These are phyloP conservation scores for Mycena vulgaris DNA, from an alignment of 768 basidiomycete genomes.

Conservation along the genomic window DNA sequence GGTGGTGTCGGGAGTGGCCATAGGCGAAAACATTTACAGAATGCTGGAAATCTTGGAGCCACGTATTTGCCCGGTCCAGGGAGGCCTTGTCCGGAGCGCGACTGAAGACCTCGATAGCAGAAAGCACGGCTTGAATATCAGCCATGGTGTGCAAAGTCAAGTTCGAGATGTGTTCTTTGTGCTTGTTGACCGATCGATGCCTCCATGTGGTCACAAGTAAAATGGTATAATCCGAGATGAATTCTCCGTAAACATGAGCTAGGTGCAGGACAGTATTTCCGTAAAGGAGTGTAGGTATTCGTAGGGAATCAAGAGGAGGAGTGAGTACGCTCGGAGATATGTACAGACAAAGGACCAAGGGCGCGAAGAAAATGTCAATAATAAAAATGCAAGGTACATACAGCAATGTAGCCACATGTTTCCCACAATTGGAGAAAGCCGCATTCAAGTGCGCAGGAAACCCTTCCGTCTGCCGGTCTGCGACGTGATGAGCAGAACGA, in stretches of 20 bases:
- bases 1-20: constrained; percentile 73
- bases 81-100: constrained; percentile 87
- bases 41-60: constrained; percentile 99
- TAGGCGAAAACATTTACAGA: constrained; percentile 93
- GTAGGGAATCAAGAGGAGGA: constrained; percentile 65
- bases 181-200: constrained; percentile 5
- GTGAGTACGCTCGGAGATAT: constrained; percentile 53
- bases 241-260: constrained; percentile 64
- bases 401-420: constrained; percentile 50
- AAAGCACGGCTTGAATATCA: constrained; percentile 79
- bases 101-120: constrained; percentile 85
- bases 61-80: constrained; percentile 90
- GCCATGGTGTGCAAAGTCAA: constrained; percentile 64
- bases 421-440: constrained; percentile 43
- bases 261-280: constrained; percentile 67
- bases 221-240: constrained; percentile 55
- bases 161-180: constrained; percentile 46
- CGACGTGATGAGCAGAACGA: constrained; percentile 37
- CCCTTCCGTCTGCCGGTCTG: constrained; percentile 81
- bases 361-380: constrained; percentile 48
- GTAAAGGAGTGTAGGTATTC: constrained; percentile 73
- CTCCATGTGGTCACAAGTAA: neutral
- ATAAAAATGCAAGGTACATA: constrained; percentile 48
- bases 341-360: constrained; percentile 53
- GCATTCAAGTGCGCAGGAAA: constrained; percentile 76